Evolutionary conservation across 192 early-diverging fungal genomes (phyloP), one percentile per base, ranked within the genome.

Genomic region (Gigaspora rosea): DNA sequence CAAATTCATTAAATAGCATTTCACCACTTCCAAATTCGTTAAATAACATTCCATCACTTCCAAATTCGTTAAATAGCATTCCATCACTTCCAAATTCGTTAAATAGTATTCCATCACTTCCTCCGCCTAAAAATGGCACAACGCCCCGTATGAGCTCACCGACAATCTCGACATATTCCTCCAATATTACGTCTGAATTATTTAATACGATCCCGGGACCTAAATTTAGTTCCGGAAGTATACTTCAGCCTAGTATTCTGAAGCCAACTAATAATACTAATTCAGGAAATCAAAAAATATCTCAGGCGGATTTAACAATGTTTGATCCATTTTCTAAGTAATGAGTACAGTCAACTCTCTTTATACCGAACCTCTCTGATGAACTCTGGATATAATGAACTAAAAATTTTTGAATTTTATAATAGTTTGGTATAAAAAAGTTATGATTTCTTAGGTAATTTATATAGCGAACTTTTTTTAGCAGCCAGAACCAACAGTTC

Each of bases 301-400:
- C 27, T 15, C 33, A 66, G 8, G 64, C 35, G 15, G 64, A 66
- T 66, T 66, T 66, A 47, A 66, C 64, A 47, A 66, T 66, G 64
- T 66, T 66, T 46, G 64, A 66, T 66, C 64, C 64, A 9, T 66
- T 41, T 66, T 66, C 64, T 41, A 41, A 41, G 41, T 41, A 3
- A 41, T 41, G 7, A 41, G 2, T 41, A 41, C 27, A 27, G 27
- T 27, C 27, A 27, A 27, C 27, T 27, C 27, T 27, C 27, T 0
- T 27, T 27, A 27, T 27, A 27, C 27, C 27, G 27, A 27, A 27
- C 27, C 27, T 27, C 27, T 27, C 27, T 27, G 27, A 27, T 27
- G 27, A 27, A 27, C 27, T 27, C 27, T 27, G 27, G 27, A 27
- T 27, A 27, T 27, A 27, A 27, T 27, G 0, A 27, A 27, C 27